Base-by-base conservation (phyloP, 129 eudicot species). In the Erigeron canadensis region DNA sequence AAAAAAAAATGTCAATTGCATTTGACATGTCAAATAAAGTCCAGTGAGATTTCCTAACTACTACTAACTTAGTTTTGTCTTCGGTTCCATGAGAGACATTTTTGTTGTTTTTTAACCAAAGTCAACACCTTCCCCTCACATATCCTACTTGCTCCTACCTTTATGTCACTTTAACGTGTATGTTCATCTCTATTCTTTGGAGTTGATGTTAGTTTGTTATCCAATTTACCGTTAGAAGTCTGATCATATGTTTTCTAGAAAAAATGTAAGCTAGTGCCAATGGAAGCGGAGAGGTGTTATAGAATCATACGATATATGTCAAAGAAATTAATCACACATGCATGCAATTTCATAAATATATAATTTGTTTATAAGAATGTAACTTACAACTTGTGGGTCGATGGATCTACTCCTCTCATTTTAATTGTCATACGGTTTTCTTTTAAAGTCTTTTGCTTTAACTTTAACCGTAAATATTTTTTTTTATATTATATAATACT, bases 51-150 rank as follows among this genome's bases (percentile, higher is more conserved):
- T 66, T 10, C 71, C 71, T 19, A 66, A 66, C 57, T 66, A 66
- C 58, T 53, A 50, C 56, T 4, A 4, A 47, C 11, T 48, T 69
- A 51, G 47, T 69, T 48, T 38, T 69, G 74, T 39, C 34, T 37
- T 19, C 22, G 34, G 64, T 69, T 69, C 18, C 70, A 7, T 51
- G 70, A 61, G 62, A 60, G 70, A 73, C 62, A 18, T 37, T 62
- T 51, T 62, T 63, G 77, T 38, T 62, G 21, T 47, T 59, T 62
- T 16, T 43, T 4, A 22, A 56, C 37, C 10, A 62, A 70, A 63
- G 77, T 73, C 70, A 73, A 63, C 48, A 63, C 70, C 70, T 73
- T 48, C 77, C 77, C 77, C 77, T 58, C 69, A 23, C 60, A 46
- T 6, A 58, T 44, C 22, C 60, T 47, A 50, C 59, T 28, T 12